A percentile compares a stretch with the other conserved stretches of the same genome.
phyloP scores from a whole-genome alignment of 1,284 basidiomycete species.

The Ganoderma lingzhi region DNA sequence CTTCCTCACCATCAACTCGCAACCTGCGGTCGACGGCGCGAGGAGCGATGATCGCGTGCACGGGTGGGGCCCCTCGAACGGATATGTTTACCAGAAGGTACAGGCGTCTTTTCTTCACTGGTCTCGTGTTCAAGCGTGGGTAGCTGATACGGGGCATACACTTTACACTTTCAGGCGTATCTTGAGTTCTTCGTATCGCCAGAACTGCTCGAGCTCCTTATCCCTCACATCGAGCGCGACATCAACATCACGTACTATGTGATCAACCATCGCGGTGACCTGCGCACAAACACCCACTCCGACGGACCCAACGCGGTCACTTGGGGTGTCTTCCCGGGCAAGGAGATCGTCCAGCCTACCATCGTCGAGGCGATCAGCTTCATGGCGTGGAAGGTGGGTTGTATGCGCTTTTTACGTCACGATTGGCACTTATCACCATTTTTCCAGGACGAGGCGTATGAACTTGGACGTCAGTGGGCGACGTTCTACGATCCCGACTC shows the following conservation, averaged over 20 bases:
- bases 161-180: conserved; percentile 74
- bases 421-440: conserved; percentile 11
- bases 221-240: conserved; percentile 89
- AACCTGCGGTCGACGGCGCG: conserved; percentile 96
- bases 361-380: conserved; percentile 98
- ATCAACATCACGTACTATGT: conserved; percentile 96
- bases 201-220: conserved; percentile 69
- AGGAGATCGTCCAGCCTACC: conserved; percentile 98
- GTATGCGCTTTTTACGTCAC: not conserved
- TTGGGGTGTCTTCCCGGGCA: conserved; percentile 99
- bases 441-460: conserved; percentile 92
- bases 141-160: conserved; percentile 10
- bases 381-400: conserved; percentile 92
- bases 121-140: too few species aligned
- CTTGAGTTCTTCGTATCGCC: conserved; percentile 80
- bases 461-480: conserved; percentile 95
- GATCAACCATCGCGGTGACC: conserved; percentile 91
- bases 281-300: conserved; percentile 91
- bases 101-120: conserved; percentile 25
- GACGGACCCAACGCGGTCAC: conserved; percentile 98
- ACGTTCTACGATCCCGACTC: conserved; percentile 86
- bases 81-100: conserved; percentile 98
- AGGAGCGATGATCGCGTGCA: conserved; percentile 86
- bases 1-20: conserved; percentile 98
- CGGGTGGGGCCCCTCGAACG: conserved; percentile 95